A percentile compares a stretch with the other conserved stretches of the same genome.
Evolutionary conservation across 495 filamentous ascomycete species (phyloP).

Genomic region (Thermochaetoides thermophila): DNA sequence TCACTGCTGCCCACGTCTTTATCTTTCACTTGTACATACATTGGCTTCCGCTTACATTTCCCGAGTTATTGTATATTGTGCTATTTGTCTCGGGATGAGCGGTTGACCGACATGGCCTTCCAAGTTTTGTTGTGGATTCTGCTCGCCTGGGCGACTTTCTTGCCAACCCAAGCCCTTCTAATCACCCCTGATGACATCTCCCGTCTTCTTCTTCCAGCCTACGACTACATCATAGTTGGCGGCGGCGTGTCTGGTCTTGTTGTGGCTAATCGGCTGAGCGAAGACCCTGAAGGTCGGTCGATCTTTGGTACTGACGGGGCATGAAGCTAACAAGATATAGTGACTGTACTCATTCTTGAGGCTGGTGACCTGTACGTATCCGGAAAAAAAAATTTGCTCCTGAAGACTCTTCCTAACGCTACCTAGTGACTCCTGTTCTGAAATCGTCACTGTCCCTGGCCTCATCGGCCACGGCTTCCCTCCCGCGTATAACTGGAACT

Average conservation of each 20-base stretch:
- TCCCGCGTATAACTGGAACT: slow-evolving; percentile 12
- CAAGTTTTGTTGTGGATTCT: background rate
- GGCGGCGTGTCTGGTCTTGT: slow-evolving; percentile 39
- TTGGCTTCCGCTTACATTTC: too few species aligned
- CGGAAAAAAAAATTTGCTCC: background rate
- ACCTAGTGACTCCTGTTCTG: slow-evolving; percentile 6
- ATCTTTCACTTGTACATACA: too few species aligned
- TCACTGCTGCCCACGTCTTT: too few species aligned
- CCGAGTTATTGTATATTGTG: background rate
- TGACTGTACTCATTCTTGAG: slow-evolving; percentile 30
- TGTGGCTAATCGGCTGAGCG: slow-evolving; percentile 26
- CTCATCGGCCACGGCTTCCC: slow-evolving; percentile 12
- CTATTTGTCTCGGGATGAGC: background rate
- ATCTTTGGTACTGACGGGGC: too few species aligned
- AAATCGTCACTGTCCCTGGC: slow-evolving; percentile 10
- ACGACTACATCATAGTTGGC: slow-evolving; percentile 40
- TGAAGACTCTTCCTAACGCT: background rate
- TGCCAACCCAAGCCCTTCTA: background rate
- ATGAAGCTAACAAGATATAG: slow-evolving; percentile 11
- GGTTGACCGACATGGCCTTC: slow-evolving; percentile 2
- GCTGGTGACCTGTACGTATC: slow-evolving; percentile 12
- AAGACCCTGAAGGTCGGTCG: slow-evolving; percentile 10
- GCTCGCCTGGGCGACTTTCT: slow-evolving; percentile 1
- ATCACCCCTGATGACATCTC: slow-evolving; percentile 3
- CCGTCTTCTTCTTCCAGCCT: slow-evolving; percentile 7